Evolutionary conservation across 805 yeast genomes (phyloP), one percentile per base, ranked within the genome.

Genomic region (Candida morakotiae): DNA sequence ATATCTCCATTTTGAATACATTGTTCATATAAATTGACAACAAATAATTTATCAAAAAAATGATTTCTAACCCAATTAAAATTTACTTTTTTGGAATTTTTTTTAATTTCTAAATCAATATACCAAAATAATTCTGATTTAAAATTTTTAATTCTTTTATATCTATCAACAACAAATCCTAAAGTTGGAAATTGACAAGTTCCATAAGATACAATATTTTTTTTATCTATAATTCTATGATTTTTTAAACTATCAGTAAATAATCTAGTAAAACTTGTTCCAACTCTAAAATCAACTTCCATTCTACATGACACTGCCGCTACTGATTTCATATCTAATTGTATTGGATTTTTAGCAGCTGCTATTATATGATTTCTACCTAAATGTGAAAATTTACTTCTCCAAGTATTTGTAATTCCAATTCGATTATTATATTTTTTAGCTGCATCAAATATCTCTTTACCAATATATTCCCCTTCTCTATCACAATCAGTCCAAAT

Each of bases 401-500:
- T 64, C 68, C 75, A 79, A 4, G 60, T 55, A 22, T 71, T 68
- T 9, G 65, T 69, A 14, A 74, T 49, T 1, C 59, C 63, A 29
- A 87, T 51, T 2, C 60, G 44, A 1, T 60, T 48, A 51, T 83
- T 82, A 5, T 59, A 56, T 43, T 67, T 68, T 34, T 56, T 53
- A 0, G 95, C 96, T n/a, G 80, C 81, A 37, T 79, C 71, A 24
- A 77, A 69, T 11, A 94, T 78, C 50, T 89, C 96, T 64, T 71
- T 78, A 0, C 97, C 98, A 39, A 89, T 89, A 57, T 79, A 83
- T 56, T 89, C 98, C 2, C 98, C 98, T 56, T 89, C 98, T 25
- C 97, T 69, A 69, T 89, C 98, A 61, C 98, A 93, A 71, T 93
- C 99, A 1, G 98, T 93, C 98, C 98, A 93, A 6, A 93, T 87